Percentiles rank a stretch among this genome's conserved stretches.
Conservation (phyloP, 257 asterid species). For the Rauvolfia tetraphylla region DNA sequence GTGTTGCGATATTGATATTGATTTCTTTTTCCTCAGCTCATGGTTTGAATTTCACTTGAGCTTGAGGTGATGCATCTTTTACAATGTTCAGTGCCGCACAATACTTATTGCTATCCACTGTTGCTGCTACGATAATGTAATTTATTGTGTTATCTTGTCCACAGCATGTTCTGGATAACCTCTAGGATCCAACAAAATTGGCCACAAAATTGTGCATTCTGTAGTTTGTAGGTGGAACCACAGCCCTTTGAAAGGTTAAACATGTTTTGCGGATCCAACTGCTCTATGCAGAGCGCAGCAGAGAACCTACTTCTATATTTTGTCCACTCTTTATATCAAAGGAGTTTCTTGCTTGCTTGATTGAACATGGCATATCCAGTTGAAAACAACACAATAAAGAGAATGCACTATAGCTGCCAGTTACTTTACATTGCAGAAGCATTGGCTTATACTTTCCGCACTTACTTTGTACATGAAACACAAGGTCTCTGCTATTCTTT, state of each 20-base stretch:
- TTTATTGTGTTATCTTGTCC: not conserved
- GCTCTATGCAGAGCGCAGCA: too few species aligned
- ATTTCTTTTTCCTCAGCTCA: not conserved
- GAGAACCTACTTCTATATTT: too few species aligned
- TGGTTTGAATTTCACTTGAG: not conserved
- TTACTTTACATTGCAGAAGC: too few species aligned
- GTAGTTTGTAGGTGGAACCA: too few species aligned
- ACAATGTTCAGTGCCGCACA: not conserved
- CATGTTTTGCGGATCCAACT: too few species aligned
- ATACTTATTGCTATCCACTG: not conserved
- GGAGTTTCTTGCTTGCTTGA: not conserved
- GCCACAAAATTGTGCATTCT: too few species aligned
- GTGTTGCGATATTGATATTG: not conserved
- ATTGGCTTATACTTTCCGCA: not conserved
- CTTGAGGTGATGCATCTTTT: conserved; percentile 1
- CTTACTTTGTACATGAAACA: not conserved
- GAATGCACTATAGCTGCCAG: not conserved
- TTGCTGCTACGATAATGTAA: too few species aligned
- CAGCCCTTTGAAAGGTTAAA: too few species aligned
- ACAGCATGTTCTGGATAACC: not conserved
- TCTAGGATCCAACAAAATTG: too few species aligned
- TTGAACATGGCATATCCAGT: not conserved
- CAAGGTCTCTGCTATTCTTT: too few species aligned
- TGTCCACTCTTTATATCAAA: not conserved
- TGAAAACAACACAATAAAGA: too few species aligned